A percentile compares a stretch with the other conserved stretches of the same genome.
phyloP scores from a whole-genome alignment of 2,329 filamentous ascomycete species.

The Ilyonectria destructans region DNA sequence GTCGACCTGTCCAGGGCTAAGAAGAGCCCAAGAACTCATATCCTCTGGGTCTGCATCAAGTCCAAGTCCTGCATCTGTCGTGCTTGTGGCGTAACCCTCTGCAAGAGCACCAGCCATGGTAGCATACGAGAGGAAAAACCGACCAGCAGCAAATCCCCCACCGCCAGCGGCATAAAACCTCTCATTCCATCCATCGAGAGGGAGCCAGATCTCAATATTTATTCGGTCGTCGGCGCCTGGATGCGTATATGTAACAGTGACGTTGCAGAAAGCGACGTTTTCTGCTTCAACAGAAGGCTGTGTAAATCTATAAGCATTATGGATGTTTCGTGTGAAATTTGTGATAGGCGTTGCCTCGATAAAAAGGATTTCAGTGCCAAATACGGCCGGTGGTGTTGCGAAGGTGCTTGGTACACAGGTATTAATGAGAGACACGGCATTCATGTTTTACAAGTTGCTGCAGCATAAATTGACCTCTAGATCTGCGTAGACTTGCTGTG shows the following conservation, averaged over 20 bases:
- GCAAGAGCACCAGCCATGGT: conserved; percentile 6
- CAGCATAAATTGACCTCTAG: too few relatives aligned
- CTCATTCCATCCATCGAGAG: neutral
- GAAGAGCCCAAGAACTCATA: neutral
- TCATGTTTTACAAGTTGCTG: too few relatives aligned
- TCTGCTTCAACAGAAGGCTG: too few relatives aligned
- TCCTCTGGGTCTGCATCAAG: neutral
- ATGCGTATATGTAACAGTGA: conserved; percentile 3
- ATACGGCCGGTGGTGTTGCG: too few relatives aligned
- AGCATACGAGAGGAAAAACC: conserved; percentile 1
- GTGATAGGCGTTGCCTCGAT: too few relatives aligned
- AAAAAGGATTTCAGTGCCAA: too few relatives aligned
- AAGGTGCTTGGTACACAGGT: too few relatives aligned
- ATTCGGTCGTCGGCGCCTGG: conserved; percentile 1
- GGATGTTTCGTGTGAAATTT: too few relatives aligned
- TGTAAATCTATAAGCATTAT: too few relatives aligned
- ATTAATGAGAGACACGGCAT: too few relatives aligned
- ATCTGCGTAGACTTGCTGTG: too few relatives aligned
- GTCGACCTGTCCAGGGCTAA: conserved; percentile 4
- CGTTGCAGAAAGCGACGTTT: conserved; percentile 3
- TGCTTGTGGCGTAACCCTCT: conserved; percentile 4
- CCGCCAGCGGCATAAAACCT: neutral
- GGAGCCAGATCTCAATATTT: conserved; percentile 1
- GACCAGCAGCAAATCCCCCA: conserved; percentile 12
- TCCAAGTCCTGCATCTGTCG: conserved; percentile 2